Evolutionary conservation across 1,284 basidiomycete genomes (phyloP).

Genomic region (Marasmius tenuissimus): DNA sequence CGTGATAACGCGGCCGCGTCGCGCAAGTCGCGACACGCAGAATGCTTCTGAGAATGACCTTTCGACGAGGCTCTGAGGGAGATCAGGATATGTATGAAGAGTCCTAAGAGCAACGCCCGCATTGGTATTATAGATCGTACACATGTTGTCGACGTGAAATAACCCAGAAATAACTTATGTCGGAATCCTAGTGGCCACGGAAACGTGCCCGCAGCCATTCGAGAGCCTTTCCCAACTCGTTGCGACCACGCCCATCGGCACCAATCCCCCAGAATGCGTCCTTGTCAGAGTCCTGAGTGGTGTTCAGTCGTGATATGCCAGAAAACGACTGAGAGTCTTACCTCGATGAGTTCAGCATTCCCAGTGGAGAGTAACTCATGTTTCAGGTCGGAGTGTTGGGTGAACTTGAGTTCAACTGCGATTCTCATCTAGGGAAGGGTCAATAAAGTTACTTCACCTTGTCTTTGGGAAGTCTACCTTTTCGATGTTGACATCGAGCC

Average conservation of each 20-base stretch:
- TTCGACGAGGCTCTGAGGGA: no score
- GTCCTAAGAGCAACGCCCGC: no score
- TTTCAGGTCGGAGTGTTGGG: conserved; percentile 56
- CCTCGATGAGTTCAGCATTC: conserved; percentile 62
- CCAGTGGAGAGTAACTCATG: conserved; percentile 57
- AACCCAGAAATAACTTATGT: neutral
- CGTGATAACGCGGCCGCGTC: no score
- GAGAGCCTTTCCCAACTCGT: conserved; percentile 71
- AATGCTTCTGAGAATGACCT: no score
- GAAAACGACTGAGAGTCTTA: conserved; percentile 25
- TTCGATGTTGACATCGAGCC: conserved; percentile 60
- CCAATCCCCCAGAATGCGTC: conserved; percentile 74
- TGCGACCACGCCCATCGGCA: conserved; percentile 56
- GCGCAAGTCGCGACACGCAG: no score
- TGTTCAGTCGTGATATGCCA: conserved; percentile 3
- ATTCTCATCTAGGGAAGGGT: conserved; percentile 54
- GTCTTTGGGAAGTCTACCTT: conserved; percentile 38
- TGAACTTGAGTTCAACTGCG: conserved; percentile 60
- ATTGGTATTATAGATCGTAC: no score
- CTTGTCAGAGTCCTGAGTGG: conserved; percentile 56
- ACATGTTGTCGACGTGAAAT: neutral
- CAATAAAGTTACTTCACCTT: neutral
- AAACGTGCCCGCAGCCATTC: conserved; percentile 54
- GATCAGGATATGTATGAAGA: no score
- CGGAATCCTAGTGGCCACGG: conserved; percentile 23